Evolutionary conservation across 768 basidiomycete species (phyloP), one percentile per base, ranked within the genome.

Genomic region (Suillus tomentosus): DNA sequence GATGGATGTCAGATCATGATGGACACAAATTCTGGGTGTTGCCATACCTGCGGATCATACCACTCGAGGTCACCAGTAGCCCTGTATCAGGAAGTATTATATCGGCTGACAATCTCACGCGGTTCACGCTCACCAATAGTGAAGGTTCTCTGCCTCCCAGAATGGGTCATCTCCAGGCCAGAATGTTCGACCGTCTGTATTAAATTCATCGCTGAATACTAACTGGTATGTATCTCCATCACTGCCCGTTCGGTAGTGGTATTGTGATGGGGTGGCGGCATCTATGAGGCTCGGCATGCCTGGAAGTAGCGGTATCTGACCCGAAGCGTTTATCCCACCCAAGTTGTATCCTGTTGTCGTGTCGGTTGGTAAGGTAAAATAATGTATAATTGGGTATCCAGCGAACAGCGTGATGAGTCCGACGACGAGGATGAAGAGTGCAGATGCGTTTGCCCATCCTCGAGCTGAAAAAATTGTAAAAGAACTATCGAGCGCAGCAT

Each of bases 161-260:
- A 77, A 96, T 72, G 82, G 86, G 82, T 84, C 95, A 79, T 89
- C 96, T 71, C 83, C 96, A 72, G 77, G 91, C 84, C 68, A 95
- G 83, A 86, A 92, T 75, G 82, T 91, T 78, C 73, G 87, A 66
- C 81, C 95, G 68, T 80, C 90, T 73, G 66, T 84, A 79, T 87
- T 88, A 82, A 88, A 96, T 76, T 93, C 91, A 73, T 93, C 92
- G 62, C 91, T 94, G 79, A 95, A 99, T 2, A 93, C 90, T 37
- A 99, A 86, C 61, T 88, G 79, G 72, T 94, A 96, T 9, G 81
- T 76, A 63, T 89, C 80, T 3, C 95, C 96, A 71, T 97, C 94
- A 4, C 82, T 80, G 22, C 91, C 92, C 3, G 79, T 84, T 13
- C 88, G 82, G 40, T 85, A 84, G 63, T 78, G 74, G 9, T 79